Evolutionary conservation across 108 stramenopile species (phyloP).

Genomic region (Skeletonema tropicum): DNA sequence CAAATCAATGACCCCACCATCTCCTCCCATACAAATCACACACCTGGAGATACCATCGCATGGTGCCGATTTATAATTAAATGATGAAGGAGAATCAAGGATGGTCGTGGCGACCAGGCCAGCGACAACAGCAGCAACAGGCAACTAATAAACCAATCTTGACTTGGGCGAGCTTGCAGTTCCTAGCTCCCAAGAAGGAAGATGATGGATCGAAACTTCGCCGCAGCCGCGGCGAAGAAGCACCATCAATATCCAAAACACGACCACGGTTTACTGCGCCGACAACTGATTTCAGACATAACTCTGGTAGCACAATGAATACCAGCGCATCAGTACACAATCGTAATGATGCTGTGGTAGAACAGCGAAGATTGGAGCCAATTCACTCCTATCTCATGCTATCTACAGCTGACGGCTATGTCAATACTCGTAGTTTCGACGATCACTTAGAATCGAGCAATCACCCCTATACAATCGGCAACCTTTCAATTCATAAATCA

Average conservation of each 20-base stretch:
- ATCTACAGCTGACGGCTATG: conserved; percentile 3
- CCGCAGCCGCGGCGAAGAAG: background rate
- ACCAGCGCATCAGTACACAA: background rate
- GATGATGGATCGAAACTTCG: background rate
- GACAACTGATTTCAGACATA: background rate
- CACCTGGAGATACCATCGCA: too few species aligned
- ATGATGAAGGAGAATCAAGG: background rate
- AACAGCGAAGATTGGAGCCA: conserved; percentile 6
- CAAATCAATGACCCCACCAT: too few species aligned
- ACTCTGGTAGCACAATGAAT: background rate
- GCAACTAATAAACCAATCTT: background rate
- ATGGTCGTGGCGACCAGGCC: background rate
- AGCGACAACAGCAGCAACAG: background rate
- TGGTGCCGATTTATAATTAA: background rate
- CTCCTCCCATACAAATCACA: too few species aligned
- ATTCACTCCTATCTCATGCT: conserved; percentile 23
- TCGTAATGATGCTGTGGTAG: background rate
- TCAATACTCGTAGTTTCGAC: conserved; percentile 1
- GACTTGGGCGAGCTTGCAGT: background rate
- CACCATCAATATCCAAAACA: background rate
- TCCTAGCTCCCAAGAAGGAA: background rate
- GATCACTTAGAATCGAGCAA: conserved; percentile 6
- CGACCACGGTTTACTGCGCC: background rate
- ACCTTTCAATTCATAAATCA: conserved; percentile 13
- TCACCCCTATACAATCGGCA: conserved; percentile 3